phyloP scores from a whole-genome alignment of 768 basidiomycete species.

The Mycena olivaceomarginata region DNA sequence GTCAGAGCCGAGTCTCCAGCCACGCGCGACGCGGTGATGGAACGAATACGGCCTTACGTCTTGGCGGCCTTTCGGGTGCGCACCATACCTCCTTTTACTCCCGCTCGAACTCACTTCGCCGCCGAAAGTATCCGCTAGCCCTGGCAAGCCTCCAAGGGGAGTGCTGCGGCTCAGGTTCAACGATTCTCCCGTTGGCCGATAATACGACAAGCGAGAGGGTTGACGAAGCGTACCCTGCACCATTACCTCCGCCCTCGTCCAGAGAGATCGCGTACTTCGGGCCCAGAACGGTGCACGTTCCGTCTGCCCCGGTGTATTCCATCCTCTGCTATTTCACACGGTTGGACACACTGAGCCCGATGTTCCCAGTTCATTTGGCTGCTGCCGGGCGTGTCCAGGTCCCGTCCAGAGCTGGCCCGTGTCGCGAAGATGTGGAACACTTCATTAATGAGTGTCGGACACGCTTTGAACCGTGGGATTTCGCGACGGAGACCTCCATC shows the following conservation, averaged over 20 bases:
- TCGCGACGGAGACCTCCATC: constrained; percentile 20
- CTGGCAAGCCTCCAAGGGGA: constrained; percentile 28
- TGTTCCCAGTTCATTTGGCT: constrained; percentile 63
- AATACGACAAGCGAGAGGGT: constrained; percentile 39
- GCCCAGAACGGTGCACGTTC: constrained; percentile 56
- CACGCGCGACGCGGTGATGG: constrained; percentile 40
- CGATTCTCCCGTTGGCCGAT: neutral
- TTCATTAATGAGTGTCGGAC: constrained; percentile 66
- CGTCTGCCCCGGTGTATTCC: constrained; percentile 67
- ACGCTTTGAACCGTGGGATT: constrained; percentile 56
- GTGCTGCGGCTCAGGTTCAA: neutral
- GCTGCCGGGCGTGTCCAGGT: constrained; percentile 44
- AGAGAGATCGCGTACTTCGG: constrained; percentile 67
- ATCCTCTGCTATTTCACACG: constrained; percentile 69
- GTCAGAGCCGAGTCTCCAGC: constrained; percentile 36
- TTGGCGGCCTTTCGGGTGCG: constrained; percentile 44
- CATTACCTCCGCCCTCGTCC: constrained; percentile 54
- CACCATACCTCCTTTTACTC: neutral
- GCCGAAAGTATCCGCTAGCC: constrained; percentile 37
- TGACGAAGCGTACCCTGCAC: constrained; percentile 42
- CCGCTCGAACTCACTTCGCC: neutral
- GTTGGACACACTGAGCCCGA: constrained; percentile 56
- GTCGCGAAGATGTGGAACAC: constrained; percentile 65
- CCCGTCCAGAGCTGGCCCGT: constrained; percentile 64
- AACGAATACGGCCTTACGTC: constrained; percentile 39